Evolutionary conservation across 306 rosid genomes (phyloP).

Genomic region (Ceratonia siliqua): DNA sequence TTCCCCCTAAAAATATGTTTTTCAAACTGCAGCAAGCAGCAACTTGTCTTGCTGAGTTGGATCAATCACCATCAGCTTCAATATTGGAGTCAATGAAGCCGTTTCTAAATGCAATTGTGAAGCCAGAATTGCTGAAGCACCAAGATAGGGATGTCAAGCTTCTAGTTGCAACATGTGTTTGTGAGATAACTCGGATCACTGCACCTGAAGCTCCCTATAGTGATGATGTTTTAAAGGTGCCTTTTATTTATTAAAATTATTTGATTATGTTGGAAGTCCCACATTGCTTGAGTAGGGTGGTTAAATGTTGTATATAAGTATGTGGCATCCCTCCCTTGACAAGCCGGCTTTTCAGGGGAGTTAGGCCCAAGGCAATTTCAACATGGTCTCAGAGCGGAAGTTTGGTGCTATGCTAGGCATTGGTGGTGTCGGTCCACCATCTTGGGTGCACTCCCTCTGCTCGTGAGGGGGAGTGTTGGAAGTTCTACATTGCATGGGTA

Average conservation of each 20-base stretch:
- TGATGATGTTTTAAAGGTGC: slow-evolving; percentile 89
- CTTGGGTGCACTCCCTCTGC: no score
- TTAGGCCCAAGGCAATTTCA: no score
- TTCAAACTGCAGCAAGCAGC: slow-evolving; percentile 82
- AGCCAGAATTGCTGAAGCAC: slow-evolving; percentile 88
- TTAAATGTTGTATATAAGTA: no score
- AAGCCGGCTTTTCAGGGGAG: no score
- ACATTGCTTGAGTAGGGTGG: no score
- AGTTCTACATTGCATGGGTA: no score
- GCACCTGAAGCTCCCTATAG: slow-evolving; percentile 97
- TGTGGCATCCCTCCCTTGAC: no score
- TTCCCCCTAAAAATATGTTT: slow-evolving; percentile 7
- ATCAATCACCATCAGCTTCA: slow-evolving; percentile 82
- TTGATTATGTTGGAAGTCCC: no score
- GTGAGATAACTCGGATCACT: slow-evolving; percentile 97
- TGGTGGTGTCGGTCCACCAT: no score
- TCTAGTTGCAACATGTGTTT: slow-evolving; percentile 88
- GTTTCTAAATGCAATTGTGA: slow-evolving; percentile 71
- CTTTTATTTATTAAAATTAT: slow-evolving; percentile 22
- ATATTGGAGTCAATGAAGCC: slow-evolving; percentile 84
- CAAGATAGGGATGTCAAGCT: slow-evolving; percentile 96
- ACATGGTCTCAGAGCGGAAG: no score
- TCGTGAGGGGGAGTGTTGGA: no score
- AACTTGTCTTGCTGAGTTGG: slow-evolving; percentile 82
- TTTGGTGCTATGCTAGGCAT: no score